Evolutionary conservation across 2,329 filamentous ascomycete genomes (phyloP).

Genomic region (Furcasterigmium sp.): DNA sequence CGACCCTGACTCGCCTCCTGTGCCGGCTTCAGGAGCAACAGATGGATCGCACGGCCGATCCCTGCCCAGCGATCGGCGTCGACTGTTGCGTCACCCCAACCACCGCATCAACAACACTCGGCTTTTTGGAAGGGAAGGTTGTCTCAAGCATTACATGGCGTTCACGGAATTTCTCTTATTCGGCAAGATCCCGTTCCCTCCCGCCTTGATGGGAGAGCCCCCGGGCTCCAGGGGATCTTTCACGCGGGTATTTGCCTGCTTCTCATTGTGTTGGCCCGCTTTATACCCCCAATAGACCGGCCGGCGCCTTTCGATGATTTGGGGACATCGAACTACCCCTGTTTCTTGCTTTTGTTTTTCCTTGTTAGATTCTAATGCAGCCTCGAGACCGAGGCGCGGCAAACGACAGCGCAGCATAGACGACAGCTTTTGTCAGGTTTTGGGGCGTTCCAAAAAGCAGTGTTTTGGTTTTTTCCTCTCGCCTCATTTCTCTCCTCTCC

Average conservation of each 20-base stretch:
- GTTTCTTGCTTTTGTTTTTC: background rate
- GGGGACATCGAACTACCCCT: background rate
- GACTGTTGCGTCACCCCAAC: too few species aligned
- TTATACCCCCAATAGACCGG: constrained; percentile 15
- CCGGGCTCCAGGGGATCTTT: background rate
- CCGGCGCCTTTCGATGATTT: constrained; percentile 5
- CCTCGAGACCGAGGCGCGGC: constrained; percentile 7
- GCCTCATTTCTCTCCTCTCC: background rate
- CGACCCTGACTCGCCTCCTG: background rate
- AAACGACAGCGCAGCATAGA: background rate
- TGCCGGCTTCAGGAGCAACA: background rate
- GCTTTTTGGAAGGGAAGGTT: background rate
- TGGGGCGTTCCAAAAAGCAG: background rate
- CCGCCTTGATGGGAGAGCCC: background rate
- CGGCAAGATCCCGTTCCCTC: too few species aligned
- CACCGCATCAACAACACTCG: too few species aligned
- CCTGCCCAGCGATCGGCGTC: background rate
- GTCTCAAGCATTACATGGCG: constrained; percentile 2
- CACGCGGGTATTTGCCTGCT: background rate
- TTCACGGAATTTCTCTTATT: background rate
- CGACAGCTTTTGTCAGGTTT: background rate
- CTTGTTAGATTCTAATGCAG: constrained; percentile 3
- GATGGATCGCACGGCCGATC: background rate
- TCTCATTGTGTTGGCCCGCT: constrained; percentile 2
- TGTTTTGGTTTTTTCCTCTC: constrained; percentile 2